phyloP scores from a whole-genome alignment of 2,329 filamentous ascomycete genomes.

The Neospermospora avenae region DNA sequence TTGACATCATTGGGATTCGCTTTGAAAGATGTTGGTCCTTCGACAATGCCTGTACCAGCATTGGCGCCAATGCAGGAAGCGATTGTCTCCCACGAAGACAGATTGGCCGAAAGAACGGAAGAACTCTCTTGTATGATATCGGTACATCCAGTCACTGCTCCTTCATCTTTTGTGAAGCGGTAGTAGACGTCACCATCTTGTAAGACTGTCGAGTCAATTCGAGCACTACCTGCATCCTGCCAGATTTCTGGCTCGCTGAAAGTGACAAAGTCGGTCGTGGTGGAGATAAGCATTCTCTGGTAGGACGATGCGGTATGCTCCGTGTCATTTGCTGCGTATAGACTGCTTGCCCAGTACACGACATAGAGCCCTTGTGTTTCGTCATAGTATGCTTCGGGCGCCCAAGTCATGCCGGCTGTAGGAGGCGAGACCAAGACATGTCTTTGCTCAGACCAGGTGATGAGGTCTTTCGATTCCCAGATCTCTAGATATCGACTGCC shows the following conservation, averaged over 20 bases:
- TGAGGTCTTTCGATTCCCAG: slow-evolving; percentile 10
- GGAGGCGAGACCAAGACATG: slow-evolving; percentile 12
- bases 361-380: background rate
- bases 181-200: slow-evolving; percentile 4
- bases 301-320: slow-evolving; percentile 6
- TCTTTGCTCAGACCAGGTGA: slow-evolving; percentile 9
- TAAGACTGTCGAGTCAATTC: slow-evolving; percentile 11
- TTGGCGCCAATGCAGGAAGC: slow-evolving; percentile 5
- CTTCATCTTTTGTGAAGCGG: slow-evolving; percentile 14
- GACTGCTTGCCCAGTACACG: slow-evolving; percentile 8
- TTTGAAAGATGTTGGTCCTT: slow-evolving; percentile 11
- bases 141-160: slow-evolving; percentile 3
- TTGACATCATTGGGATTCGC: slow-evolving; percentile 6
- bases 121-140: slow-evolving; percentile 13
- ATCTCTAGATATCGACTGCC: slow-evolving; percentile 13
- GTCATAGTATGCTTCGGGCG: slow-evolving; percentile 10
- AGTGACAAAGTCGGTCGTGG: slow-evolving; percentile 7
- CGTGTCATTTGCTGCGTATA: slow-evolving; percentile 3
- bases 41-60: slow-evolving; percentile 6
- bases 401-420: slow-evolving; percentile 11
- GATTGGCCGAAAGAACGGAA: background rate
- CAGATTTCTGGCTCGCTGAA: slow-evolving; percentile 8
- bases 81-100: background rate
- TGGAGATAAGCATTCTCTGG: slow-evolving; percentile 8
- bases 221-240: slow-evolving; percentile 6